phyloP scores from a whole-genome alignment of 1,284 basidiomycete genomes.

The Marasmius oreades region DNA sequence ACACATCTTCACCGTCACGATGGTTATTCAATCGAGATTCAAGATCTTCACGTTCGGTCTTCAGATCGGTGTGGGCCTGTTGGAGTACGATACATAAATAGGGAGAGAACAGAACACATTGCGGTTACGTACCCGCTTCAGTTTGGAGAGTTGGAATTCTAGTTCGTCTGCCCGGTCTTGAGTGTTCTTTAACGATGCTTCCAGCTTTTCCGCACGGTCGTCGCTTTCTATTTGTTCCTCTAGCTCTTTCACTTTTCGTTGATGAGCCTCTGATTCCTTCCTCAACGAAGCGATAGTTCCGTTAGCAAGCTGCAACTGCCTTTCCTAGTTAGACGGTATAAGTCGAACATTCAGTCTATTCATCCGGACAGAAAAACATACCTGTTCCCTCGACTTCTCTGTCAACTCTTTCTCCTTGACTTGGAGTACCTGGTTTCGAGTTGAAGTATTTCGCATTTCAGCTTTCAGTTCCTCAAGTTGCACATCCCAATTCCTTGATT shows the following conservation, averaged over 20 bases:
- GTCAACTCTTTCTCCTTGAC: conserved; percentile 50
- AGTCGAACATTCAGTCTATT: not conserved
- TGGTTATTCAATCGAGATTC: conserved; percentile 40
- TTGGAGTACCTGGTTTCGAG: conserved; percentile 39
- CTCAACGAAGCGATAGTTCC: conserved; percentile 51
- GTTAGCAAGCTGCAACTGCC: conserved; percentile 61
- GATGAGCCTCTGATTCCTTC: conserved; percentile 48
- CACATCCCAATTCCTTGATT: conserved; percentile 35
- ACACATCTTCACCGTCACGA: conserved; percentile 40
- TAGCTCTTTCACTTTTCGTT: conserved; percentile 60
- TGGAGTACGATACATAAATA: conserved; percentile 10
- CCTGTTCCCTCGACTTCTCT: conserved; percentile 63
- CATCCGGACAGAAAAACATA: conserved; percentile 23
- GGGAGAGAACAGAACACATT: not conserved
- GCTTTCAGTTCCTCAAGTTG: conserved; percentile 38
- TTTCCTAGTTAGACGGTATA: conserved; percentile 48
- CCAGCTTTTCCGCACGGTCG: conserved; percentile 71
- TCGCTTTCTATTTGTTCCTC: conserved; percentile 79
- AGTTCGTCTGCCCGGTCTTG: conserved; percentile 78
- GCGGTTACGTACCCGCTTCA: conserved; percentile 57
- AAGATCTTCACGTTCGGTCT: conserved; percentile 56
- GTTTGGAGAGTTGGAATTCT: conserved; percentile 73
- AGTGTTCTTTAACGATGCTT: conserved; percentile 67
- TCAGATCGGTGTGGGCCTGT: conserved; percentile 55
- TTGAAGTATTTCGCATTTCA: conserved; percentile 29